Conservation (phyloP, 768 basidiomycete species). For the Podaxis sp. region DNA sequence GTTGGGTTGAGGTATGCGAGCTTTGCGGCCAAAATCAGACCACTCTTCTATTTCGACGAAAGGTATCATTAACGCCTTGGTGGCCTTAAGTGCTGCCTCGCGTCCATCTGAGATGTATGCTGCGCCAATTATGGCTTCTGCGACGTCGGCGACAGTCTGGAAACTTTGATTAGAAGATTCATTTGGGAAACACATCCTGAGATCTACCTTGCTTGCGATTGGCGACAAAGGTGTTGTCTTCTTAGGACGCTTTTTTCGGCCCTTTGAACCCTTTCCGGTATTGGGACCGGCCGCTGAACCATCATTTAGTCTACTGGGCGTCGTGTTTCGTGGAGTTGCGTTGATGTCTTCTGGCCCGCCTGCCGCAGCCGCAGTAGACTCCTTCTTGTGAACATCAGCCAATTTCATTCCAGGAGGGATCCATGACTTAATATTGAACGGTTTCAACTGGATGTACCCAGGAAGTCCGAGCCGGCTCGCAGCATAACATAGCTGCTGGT, state of each 20-base stretch:
- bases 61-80: slow-evolving; percentile 64
- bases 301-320: not conserved
- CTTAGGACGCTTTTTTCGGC: slow-evolving; percentile 4
- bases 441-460: slow-evolving; percentile 69
- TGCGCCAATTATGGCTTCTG: slow-evolving; percentile 82
- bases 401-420: slow-evolving; percentile 19
- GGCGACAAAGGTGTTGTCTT: not conserved
- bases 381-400: slow-evolving; percentile 2
- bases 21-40: slow-evolving; percentile 66
- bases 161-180: not conserved
- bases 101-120: slow-evolving; percentile 74
- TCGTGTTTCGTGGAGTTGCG: not conserved
- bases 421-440: slow-evolving; percentile 69
- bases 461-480: slow-evolving; percentile 62
- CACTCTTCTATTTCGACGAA: slow-evolving; percentile 64
- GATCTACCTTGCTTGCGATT: slow-evolving; percentile 50
- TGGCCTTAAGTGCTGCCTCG: slow-evolving; percentile 60
- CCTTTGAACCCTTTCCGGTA: slow-evolving; percentile 1
- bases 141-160: slow-evolving; percentile 80
- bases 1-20: slow-evolving; percentile 40
- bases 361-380: not conserved
- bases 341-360: slow-evolving; percentile 15
- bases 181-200: not conserved
- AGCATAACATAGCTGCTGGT: slow-evolving; percentile 57
- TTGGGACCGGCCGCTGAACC: not conserved